Evolutionary conservation across 768 basidiomycete genomes (phyloP), one percentile per base, ranked within the genome.

Genomic region (Zangia roseola): DNA sequence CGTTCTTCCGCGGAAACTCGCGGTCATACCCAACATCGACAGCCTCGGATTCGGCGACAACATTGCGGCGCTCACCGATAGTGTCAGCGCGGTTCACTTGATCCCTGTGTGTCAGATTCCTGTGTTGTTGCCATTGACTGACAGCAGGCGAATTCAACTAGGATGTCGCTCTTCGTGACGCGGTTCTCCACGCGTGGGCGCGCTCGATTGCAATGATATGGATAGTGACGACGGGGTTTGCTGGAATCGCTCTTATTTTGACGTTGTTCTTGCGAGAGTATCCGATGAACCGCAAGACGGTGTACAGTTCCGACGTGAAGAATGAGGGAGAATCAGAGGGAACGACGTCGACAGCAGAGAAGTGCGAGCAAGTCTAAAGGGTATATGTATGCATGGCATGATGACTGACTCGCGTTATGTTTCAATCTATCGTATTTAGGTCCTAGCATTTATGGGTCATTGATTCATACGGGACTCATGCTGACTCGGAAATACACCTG

Each of bases 181-280:
- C 70, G 35, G 69, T 86, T 9, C 74, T 82, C 26, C 73, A 86
- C 48, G 84, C 84, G 0, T 88, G 81, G 66, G 74, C 84, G 13
- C 71, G 73, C 25, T 80, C 85, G 4, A 81, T 89, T 33, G 75
- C 75, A 53, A 68, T 53, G 39, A 81, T 89, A 20, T 89, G 86
- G 85, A 53, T 86, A 19, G 81, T 83, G 9, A 74, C 73, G 63
- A 82, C 82, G 10, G 83, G 81, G 0, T 68, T 88, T 23, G 43
- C 78, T 7, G 82, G 79, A 10, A 72, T 72, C 33, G 73, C 75
- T 30, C 77, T 86, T 47, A 52, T 86, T 30, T 52, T 73, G 52
- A 62, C 78, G 16, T 55, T 86, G 24, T 77, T 84, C 55, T 48
- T 89, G 21, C 74, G 81, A 42, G 71, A 72, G 23, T 88, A 89